These are phyloP conservation scores for Hemileccinum rubropunctum DNA, from an alignment of 768 basidiomycete species.

Conservation along the genomic window DNA sequence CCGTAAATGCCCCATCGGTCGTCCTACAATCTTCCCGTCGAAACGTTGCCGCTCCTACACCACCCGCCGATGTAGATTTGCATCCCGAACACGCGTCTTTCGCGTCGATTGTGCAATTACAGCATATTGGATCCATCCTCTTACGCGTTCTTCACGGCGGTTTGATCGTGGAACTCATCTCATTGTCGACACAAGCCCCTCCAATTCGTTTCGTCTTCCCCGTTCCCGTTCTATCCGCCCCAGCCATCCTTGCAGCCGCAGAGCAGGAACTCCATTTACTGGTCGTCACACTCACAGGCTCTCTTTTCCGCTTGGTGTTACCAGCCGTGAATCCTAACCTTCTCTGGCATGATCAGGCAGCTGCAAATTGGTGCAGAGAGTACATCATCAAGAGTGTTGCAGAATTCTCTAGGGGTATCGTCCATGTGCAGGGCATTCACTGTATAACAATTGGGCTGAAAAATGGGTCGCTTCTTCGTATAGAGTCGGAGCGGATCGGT, in stretches of 20 bases:
- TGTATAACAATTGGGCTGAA: constrained; percentile 60
- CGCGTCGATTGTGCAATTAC: constrained; percentile 55
- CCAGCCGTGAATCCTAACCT: constrained; percentile 51
- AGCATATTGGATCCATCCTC: constrained; percentile 62
- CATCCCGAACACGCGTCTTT: constrained; percentile 73
- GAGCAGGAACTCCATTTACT: constrained; percentile 62
- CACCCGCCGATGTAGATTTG: constrained; percentile 38
- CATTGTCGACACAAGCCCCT: constrained; percentile 60
- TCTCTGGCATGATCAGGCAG: constrained; percentile 56
- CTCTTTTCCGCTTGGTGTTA: constrained; percentile 70
- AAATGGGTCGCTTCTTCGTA: constrained; percentile 63
- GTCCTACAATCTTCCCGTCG: constrained; percentile 59
- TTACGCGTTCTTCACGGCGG: constrained; percentile 73
- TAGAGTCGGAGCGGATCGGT: constrained; percentile 62
- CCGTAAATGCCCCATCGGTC: constrained; percentile 47
- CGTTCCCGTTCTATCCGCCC: constrained; percentile 59
- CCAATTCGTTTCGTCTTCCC: constrained; percentile 81
- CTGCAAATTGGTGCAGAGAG: constrained; percentile 62
- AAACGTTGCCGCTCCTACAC: constrained; percentile 47
- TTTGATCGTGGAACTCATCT: constrained; percentile 70
- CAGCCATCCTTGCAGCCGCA: constrained; percentile 55
- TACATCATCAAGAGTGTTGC: constrained; percentile 57
- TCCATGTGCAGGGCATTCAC: constrained; percentile 67
- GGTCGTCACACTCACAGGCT: constrained; percentile 62
- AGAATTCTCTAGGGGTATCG: constrained; percentile 44